Evolutionary conservation across 2,329 filamentous ascomycete genomes (phyloP), one percentile per base, ranked within the genome.

Genomic region (Fonsecaea erecta): DNA sequence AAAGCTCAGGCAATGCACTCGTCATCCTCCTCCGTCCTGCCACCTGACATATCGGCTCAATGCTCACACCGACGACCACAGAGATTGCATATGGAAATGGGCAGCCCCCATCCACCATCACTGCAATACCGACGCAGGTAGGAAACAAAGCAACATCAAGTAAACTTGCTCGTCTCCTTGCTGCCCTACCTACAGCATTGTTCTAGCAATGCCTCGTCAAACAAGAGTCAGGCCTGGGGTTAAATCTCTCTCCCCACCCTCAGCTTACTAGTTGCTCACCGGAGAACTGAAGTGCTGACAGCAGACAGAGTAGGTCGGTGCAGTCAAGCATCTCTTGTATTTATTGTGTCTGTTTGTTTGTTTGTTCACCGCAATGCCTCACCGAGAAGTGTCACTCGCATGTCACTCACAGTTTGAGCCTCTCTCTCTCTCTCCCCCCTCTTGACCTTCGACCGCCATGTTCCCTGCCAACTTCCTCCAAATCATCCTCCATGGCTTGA

Each of bases 231-330:
- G 43, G 43, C 18, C 43, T 24, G 24, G 43, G 43, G 43, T 24
- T 48, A 9, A 53, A 53, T 43, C 21, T 30, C 35, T 4, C n/a
- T 43, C 37, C 55, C 55, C 55, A 48, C n/a, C 54, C 35, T 58
- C 55, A 58, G 55, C 55, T 48, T 48, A 58, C 43, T 43, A 56
- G 21, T 58, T 48, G 37, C 43, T 48, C 21, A 48, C 43, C 43
- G 21, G 35, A 21, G 55, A 48, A 21, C 40, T 35, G 34, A 21
- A 48, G 37, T 48, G 55, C 55, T 57, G 55, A 40, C 37, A 30
- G 26, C 26, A 21, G 3, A 37, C 18, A 43, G 16, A 18, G 8
- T 37, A 58, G 16, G 26, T 16, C 24, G 28, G 16, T 48, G 6
- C 30, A 35, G 18, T 21, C 16, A 3, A 16, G 8, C 34, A 1